These are phyloP conservation scores for Apium graveolens DNA, from an alignment of 129 eudicot species.

Conservation along the genomic window DNA sequence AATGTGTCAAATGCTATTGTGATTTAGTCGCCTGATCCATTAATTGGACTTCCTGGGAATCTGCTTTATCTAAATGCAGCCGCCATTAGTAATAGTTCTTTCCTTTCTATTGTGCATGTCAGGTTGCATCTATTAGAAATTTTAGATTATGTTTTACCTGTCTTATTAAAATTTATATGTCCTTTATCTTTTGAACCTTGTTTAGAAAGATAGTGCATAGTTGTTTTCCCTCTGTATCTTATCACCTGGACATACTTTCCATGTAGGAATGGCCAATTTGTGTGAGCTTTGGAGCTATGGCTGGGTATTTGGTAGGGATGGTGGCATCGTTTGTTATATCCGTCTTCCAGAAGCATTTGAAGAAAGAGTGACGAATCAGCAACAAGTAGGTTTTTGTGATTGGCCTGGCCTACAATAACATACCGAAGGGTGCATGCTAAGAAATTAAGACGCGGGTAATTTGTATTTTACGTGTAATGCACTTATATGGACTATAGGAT, in stretches of 20 bases:
- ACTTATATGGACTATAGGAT: background rate
- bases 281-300: conserved; percentile 68
- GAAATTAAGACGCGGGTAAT: no score
- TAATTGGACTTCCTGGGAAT: background rate
- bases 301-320: conserved; percentile 56
- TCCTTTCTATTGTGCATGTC: background rate
- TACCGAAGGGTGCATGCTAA: background rate
- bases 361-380: conserved; percentile 35
- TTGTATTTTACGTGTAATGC: no score
- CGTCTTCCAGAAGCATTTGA: conserved; percentile 29
- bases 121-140: background rate
- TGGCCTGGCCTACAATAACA: background rate
- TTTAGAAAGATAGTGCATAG: background rate
- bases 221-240: background rate
- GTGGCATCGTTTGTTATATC: conserved; percentile 36
- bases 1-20: background rate
- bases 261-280: conserved; percentile 84
- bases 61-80: background rate
- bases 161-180: background rate
- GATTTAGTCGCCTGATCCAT: background rate
- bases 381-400: background rate
- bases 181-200: background rate
- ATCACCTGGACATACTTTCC: background rate
- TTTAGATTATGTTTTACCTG: background rate
- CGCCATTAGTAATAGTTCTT: background rate